phyloP scores from a whole-genome alignment of 177 flowering plant genomes.

The Vitis hybrid region DNA sequence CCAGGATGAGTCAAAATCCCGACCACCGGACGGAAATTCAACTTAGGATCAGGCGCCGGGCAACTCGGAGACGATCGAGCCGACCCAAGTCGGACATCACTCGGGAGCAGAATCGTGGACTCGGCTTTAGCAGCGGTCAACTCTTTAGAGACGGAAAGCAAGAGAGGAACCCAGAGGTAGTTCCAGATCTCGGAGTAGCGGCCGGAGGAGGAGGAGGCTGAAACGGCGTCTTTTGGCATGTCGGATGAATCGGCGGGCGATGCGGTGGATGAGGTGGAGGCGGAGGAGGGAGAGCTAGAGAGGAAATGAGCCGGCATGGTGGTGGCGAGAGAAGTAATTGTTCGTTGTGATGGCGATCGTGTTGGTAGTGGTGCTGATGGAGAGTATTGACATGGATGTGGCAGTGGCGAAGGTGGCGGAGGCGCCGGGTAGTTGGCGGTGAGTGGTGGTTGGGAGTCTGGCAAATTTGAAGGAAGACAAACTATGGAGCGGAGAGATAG shows the following conservation, averaged over 20 bases:
- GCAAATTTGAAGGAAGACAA: no score
- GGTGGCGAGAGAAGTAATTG: background rate
- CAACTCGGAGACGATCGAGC: slow-evolving; percentile 23
- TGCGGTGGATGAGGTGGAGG: background rate
- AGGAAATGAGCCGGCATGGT: slow-evolving; percentile 19
- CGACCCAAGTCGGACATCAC: slow-evolving; percentile 12
- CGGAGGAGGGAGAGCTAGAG: slow-evolving; percentile 16
- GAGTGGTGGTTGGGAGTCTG: no score
- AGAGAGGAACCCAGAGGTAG: slow-evolving; percentile 50
- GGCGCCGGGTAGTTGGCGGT: no score
- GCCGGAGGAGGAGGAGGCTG: slow-evolving; percentile 21
- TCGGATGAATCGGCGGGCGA: slow-evolving; percentile 10
- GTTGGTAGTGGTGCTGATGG: background rate
- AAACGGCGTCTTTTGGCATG: background rate
- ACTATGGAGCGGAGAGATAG: no score
- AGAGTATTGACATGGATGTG: background rate
- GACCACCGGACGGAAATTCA: slow-evolving; percentile 78
- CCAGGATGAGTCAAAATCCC: slow-evolving; percentile 94
- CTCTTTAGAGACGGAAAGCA: slow-evolving; percentile 42
- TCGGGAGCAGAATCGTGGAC: slow-evolving; percentile 43
- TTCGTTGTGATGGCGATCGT: background rate
- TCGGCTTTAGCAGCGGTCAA: slow-evolving; percentile 34
- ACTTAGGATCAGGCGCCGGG: slow-evolving; percentile 47
- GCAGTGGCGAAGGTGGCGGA: background rate
- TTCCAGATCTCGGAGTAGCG: slow-evolving; percentile 31